These are phyloP conservation scores for Diutina rugosa DNA, from an alignment of 1,139 yeast genomes.

Conservation along the genomic window DNA sequence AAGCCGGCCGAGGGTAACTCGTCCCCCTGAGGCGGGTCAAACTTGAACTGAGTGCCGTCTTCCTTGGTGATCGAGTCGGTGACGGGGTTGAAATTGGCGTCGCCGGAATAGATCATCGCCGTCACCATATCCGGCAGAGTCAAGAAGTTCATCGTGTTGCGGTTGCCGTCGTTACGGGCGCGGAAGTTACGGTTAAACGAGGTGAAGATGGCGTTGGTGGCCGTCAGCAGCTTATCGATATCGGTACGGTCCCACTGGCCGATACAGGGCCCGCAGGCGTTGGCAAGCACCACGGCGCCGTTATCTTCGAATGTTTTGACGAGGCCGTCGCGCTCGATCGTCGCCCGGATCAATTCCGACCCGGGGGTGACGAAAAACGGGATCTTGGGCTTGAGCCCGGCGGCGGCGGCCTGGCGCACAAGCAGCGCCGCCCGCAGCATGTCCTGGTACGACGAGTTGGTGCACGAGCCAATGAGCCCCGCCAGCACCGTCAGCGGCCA, in stretches of 20 bases:
- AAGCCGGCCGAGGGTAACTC: conserved; percentile 79
- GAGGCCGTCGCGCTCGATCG: conserved; percentile 89
- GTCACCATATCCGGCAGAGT: conserved; percentile 97
- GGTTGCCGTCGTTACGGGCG: conserved; percentile 96
- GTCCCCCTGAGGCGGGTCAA: conserved; percentile 59
- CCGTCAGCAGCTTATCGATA: conserved; percentile 52
- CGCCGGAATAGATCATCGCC: conserved; percentile 90
- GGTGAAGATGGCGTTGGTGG: conserved; percentile 76
- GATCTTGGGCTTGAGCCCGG: conserved; percentile 82
- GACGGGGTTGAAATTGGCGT: conserved; percentile 77
- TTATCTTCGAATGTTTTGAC: conserved; percentile 65
- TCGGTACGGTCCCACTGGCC: conserved; percentile 93
- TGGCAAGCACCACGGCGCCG: conserved; percentile 87
- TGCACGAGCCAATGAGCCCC: conserved; percentile 94
- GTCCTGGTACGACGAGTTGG: conserved; percentile 95
- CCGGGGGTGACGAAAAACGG: conserved; percentile 96
- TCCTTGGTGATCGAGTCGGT: conserved; percentile 58
- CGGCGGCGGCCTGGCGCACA: conserved; percentile 70
- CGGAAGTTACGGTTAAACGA: conserved; percentile 94
- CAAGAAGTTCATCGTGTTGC: conserved; percentile 90
- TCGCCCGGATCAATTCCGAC: conserved; percentile 96
- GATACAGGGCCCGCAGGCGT: conserved; percentile 98
- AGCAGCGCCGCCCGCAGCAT: conserved; percentile 91
- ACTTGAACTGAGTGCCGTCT: conserved; percentile 61
- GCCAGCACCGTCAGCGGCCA: conserved; percentile 82